phyloP scores from a whole-genome alignment of 306 rosid species.

The Cucumis melo region DNA sequence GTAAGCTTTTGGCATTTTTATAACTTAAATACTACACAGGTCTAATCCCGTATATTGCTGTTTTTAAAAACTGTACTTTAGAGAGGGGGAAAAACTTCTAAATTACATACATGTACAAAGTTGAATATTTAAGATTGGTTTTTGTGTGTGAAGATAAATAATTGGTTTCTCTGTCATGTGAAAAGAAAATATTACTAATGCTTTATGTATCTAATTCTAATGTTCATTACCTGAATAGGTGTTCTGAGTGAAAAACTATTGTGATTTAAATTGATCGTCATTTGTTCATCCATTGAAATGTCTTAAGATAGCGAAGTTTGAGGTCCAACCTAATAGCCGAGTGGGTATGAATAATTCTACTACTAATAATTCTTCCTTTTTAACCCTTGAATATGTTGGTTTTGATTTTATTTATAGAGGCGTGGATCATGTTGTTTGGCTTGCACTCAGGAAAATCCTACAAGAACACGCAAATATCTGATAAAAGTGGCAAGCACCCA shows the following conservation, averaged over 20 bases:
- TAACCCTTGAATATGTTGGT: no score
- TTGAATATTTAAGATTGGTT: not conserved
- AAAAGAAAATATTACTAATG: not conserved
- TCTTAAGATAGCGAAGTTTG: not conserved
- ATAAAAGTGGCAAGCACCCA: no score
- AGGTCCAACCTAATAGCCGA: not conserved
- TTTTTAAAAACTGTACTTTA: not conserved
- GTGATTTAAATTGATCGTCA: not conserved
- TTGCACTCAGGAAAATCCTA: not conserved
- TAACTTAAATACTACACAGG: not conserved
- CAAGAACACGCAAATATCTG: no score
- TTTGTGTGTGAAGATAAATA: not conserved
- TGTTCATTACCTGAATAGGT: not conserved
- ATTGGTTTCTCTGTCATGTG: not conserved
- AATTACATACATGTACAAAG: not conserved
- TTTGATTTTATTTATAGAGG: no score
- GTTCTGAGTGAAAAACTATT: not conserved
- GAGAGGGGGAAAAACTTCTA: not conserved
- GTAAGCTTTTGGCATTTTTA: conserved; percentile 26
- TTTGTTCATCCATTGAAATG: not conserved
- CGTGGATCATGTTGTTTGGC: no score
- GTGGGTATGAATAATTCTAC: not conserved
- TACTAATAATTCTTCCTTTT: no score
- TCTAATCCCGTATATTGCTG: not conserved
- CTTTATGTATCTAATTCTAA: not conserved